Evolutionary conservation across 805 yeast genomes (phyloP).

Genomic region (Yamadazyma sp.): DNA sequence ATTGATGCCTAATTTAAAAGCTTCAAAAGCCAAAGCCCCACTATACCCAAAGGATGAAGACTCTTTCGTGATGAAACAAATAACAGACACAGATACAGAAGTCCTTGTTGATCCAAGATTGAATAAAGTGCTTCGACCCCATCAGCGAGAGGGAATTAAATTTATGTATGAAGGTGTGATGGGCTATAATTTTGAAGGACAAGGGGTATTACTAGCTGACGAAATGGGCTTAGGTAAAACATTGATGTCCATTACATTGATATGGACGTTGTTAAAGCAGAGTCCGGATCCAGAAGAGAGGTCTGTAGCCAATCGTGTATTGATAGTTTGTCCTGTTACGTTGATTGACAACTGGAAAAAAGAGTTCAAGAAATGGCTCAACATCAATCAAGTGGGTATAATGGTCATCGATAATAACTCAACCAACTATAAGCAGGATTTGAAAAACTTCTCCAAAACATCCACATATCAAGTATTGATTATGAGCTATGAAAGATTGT

Average conservation of each 20-base stretch:
- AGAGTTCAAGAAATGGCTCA: slow-evolving; percentile 91
- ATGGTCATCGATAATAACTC: slow-evolving; percentile 55
- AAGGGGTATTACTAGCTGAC: slow-evolving; percentile 88
- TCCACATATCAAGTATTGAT: slow-evolving; percentile 79
- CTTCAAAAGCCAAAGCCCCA: slow-evolving; percentile 1
- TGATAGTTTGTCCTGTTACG: slow-evolving; percentile 91
- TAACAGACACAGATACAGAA: slow-evolving; percentile 2
- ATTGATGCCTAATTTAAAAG: slow-evolving; percentile 3
- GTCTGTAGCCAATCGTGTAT: slow-evolving; percentile 52
- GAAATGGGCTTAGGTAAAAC: slow-evolving; percentile 90
- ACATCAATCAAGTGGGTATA: slow-evolving; percentile 60
- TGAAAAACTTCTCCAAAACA: slow-evolving; percentile 62
- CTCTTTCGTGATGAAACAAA: slow-evolving; percentile 10
- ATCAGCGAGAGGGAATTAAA: slow-evolving; percentile 80
- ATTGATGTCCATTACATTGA: slow-evolving; percentile 74
- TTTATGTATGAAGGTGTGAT: slow-evolving; percentile 82
- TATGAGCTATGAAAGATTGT: slow-evolving; percentile 83
- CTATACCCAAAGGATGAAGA: slow-evolving; percentile 5
- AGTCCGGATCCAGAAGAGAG: slow-evolving; percentile 41
- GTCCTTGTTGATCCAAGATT: slow-evolving; percentile 58
- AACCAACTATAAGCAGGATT: slow-evolving; percentile 54
- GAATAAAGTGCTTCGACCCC: slow-evolving; percentile 62
- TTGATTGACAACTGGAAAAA: slow-evolving; percentile 81
- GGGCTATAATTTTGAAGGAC: slow-evolving; percentile 55
- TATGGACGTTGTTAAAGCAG: slow-evolving; percentile 81